These are phyloP conservation scores for Apophysomyces sp. DNA, from an alignment of 371 early-diverging fungal genomes.

Conservation along the genomic window DNA sequence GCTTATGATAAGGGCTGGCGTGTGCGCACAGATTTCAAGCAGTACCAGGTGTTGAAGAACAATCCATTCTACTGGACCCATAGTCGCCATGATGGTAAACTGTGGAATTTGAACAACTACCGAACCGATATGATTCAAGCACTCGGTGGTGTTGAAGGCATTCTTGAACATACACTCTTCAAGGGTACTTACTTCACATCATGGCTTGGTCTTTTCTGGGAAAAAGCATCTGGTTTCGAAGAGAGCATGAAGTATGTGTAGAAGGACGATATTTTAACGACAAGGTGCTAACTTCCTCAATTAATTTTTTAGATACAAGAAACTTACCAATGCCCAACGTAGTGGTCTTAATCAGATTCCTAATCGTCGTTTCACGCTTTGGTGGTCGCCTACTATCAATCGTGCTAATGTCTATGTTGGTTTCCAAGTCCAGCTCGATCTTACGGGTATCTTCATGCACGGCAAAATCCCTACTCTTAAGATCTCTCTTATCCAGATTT, in stretches of 20 bases:
- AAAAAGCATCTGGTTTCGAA: conserved; percentile 61
- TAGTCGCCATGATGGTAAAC: conserved; percentile 94
- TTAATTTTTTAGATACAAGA: conserved; percentile 68
- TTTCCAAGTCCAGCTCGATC: conserved; percentile 98
- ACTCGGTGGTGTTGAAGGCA: conserved; percentile 97
- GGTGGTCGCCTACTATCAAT: conserved; percentile 99
- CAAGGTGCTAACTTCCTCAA: neutral
- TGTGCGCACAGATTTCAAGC: conserved; percentile 96
- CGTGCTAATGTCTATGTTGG: conserved; percentile 97
- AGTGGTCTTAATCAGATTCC: conserved; percentile 99
- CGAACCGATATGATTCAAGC: conserved; percentile 99
- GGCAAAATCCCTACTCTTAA: conserved; percentile 99
- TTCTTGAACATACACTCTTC: conserved; percentile 98
- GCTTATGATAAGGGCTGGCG: conserved; percentile 99
- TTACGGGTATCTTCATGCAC: conserved; percentile 99
- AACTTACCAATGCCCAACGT: conserved; percentile 98
- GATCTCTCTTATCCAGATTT: conserved; percentile 98
- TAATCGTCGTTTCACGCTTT: conserved; percentile 99
- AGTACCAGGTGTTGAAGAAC: conserved; percentile 92
- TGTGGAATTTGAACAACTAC: conserved; percentile 97
- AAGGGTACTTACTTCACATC: conserved; percentile 97
- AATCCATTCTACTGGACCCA: conserved; percentile 98
- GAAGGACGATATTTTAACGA: neutral
- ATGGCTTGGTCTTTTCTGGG: conserved; percentile 99
- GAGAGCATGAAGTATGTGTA: conserved; percentile 44